Percentiles rank a stretch among this genome's conserved stretches.
phyloP scores from a whole-genome alignment of 139 green algal species.

The Micromonas commoda region DNA sequence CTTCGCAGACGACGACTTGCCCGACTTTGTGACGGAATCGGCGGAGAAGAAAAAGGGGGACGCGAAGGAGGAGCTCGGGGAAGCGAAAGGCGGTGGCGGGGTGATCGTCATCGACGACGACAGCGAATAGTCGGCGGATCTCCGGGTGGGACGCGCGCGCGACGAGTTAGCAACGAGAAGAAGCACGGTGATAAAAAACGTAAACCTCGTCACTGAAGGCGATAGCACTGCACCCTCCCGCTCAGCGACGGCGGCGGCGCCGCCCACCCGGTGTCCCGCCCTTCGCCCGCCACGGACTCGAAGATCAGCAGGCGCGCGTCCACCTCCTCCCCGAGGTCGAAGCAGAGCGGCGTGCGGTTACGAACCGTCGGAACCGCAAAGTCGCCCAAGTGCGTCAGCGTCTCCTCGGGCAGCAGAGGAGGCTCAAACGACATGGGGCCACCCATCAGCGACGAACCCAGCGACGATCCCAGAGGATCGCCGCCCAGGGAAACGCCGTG shows the following conservation, averaged over 20 bases:
- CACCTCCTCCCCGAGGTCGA: background rate
- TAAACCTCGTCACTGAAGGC: too few relatives aligned
- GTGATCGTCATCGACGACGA: background rate
- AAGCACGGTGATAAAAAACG: background rate
- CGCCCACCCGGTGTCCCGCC: background rate
- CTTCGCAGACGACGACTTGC: slow-evolving; percentile 6
- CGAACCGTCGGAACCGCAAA: background rate
- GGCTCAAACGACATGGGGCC: too few relatives aligned
- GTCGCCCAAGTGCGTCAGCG: background rate
- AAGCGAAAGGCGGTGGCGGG: background rate
- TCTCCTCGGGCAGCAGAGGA: too few relatives aligned
- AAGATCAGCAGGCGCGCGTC: background rate
- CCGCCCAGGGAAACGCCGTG: too few relatives aligned
- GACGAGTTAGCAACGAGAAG: background rate
- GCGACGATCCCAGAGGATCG: too few relatives aligned
- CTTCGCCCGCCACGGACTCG: background rate
- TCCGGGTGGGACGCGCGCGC: background rate
- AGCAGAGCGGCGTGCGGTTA: background rate
- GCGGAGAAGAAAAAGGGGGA: too few relatives aligned
- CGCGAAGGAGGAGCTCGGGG: background rate
- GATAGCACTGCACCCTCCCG: background rate
- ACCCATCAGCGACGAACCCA: background rate
- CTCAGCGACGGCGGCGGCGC: background rate
- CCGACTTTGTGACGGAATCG: too few relatives aligned
- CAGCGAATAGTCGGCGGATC: too few relatives aligned